Conservation (phyloP, 768 basidiomycete species). For the Mycena latifolia region DNA sequence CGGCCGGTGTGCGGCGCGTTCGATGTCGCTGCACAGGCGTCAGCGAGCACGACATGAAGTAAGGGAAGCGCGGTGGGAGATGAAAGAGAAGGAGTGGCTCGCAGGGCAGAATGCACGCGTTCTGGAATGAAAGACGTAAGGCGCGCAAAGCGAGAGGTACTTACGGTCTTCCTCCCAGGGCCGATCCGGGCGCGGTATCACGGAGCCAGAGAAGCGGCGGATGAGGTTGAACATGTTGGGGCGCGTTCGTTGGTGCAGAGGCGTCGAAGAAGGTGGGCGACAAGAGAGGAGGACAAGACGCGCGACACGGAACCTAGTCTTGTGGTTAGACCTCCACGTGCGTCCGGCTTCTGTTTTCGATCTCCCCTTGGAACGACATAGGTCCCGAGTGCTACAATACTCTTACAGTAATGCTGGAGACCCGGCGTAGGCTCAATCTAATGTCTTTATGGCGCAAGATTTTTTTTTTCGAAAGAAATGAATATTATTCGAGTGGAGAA, state of each 20-base stretch:
- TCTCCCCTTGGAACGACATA: too few species aligned
- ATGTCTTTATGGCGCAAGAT: too few species aligned
- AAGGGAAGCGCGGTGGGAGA: constrained; percentile 25
- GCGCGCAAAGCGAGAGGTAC: constrained; percentile 39
- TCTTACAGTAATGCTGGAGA: too few species aligned
- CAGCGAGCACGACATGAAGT: constrained; percentile 17
- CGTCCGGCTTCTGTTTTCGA: too few species aligned
- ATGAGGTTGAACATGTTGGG: constrained; percentile 74
- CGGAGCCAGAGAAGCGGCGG: constrained; percentile 76
- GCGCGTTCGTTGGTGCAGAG: neutral
- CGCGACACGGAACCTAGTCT: too few species aligned
- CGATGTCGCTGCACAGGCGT: constrained; percentile 68
- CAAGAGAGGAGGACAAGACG: too few species aligned
- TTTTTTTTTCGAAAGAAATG: too few species aligned
- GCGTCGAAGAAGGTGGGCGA: too few species aligned
- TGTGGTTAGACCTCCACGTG: too few species aligned
- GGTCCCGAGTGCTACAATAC: too few species aligned
- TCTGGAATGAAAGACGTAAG: constrained; percentile 34
- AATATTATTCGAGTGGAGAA: too few species aligned
- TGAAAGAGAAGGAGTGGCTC: constrained; percentile 15
- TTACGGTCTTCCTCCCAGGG: constrained; percentile 85
- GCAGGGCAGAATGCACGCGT: constrained; percentile 42
- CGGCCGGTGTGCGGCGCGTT: constrained; percentile 77
- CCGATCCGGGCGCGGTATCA: constrained; percentile 78
- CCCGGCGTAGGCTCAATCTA: too few species aligned